These are phyloP conservation scores for Ceriops zippeliana DNA, from an alignment of 345 rosid species.

Conservation along the genomic window DNA sequence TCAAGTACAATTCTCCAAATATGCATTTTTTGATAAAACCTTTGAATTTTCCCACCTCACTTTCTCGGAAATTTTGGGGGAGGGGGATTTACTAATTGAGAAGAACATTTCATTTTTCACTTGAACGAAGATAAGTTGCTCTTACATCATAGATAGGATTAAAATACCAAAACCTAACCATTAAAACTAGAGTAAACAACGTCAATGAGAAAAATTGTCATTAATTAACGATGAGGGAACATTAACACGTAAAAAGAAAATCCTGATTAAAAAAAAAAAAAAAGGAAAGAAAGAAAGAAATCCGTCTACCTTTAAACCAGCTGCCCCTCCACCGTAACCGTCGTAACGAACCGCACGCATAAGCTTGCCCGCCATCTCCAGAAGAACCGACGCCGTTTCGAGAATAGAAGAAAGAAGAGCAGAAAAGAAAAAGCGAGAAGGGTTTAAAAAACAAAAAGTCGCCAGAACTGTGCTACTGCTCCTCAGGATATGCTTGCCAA, in stretches of 20 bases:
- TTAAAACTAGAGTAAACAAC: no score
- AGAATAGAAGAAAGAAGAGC: background rate
- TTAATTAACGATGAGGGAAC: no score
- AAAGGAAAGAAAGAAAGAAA: background rate
- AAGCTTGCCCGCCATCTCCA: constrained; percentile 34
- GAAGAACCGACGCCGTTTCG: constrained; percentile 1
- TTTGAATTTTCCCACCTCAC: no score
- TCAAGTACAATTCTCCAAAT: no score
- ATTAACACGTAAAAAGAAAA: background rate
- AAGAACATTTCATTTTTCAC: background rate
- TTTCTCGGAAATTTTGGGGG: background rate
- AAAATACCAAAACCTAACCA: no score
- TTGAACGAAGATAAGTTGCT: background rate
- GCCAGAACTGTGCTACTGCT: no score
- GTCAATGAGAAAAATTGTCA: no score
- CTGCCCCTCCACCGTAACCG: constrained; percentile 46
- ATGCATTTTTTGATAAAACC: no score
- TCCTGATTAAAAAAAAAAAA: no score
- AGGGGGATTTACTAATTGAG: background rate
- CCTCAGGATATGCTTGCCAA: no score
- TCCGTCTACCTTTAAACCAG: constrained; percentile 38
- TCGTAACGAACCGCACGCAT: constrained; percentile 42
- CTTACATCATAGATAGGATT: background rate
- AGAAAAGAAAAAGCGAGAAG: background rate
- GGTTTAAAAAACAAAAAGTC: no score